A percentile compares a stretch with the other conserved stretches of the same genome.
These are phyloP conservation scores for Neonectria faginata DNA, from an alignment of 2,329 filamentous ascomycete species.

Conservation along the genomic window DNA sequence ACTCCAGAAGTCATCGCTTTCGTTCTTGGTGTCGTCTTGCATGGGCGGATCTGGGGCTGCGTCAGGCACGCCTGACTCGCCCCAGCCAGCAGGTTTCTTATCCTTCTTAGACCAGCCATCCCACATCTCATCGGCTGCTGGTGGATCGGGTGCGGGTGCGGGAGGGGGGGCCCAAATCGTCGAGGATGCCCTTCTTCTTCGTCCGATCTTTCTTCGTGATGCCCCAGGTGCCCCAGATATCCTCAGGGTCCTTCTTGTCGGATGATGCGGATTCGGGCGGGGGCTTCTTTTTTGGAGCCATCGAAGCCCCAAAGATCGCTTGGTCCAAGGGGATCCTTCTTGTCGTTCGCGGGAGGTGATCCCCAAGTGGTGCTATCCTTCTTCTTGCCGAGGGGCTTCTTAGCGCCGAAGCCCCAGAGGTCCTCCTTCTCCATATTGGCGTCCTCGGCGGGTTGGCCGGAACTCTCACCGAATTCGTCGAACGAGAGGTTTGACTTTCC, in stretches of 20 bases:
- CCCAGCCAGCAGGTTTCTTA: conserved; percentile 44
- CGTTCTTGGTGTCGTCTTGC: conserved; percentile 35
- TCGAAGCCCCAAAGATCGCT: conserved; percentile 52
- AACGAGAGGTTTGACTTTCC: conserved; percentile 60
- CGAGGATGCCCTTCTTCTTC: conserved; percentile 49
- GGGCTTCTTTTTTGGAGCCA: conserved; percentile 58
- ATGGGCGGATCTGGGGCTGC: conserved; percentile 41
- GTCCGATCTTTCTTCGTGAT: conserved; percentile 49
- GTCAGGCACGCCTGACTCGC: conserved; percentile 37
- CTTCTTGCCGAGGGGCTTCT: conserved; percentile 60
- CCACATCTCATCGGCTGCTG: conserved; percentile 43
- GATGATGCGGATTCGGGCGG: conserved; percentile 40
- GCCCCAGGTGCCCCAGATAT: conserved; percentile 49
- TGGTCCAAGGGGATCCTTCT: conserved; percentile 46
- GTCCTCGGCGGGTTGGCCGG: conserved; percentile 53
- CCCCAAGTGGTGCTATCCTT: conserved; percentile 55
- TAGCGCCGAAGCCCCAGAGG: conserved; percentile 47
- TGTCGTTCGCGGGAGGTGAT: conserved; percentile 48
- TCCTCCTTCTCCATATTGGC: conserved; percentile 50
- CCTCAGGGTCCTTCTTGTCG: conserved; percentile 47
- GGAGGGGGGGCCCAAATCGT: conserved; percentile 30
- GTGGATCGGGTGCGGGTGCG: conserved; percentile 45
- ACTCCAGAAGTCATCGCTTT: conserved; percentile 46
- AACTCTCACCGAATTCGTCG: conserved; percentile 57
- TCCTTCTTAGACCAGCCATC: conserved; percentile 49